phyloP scores from a whole-genome alignment of 164 flowering plant species.

The Tetrastigma voinierianum region DNA sequence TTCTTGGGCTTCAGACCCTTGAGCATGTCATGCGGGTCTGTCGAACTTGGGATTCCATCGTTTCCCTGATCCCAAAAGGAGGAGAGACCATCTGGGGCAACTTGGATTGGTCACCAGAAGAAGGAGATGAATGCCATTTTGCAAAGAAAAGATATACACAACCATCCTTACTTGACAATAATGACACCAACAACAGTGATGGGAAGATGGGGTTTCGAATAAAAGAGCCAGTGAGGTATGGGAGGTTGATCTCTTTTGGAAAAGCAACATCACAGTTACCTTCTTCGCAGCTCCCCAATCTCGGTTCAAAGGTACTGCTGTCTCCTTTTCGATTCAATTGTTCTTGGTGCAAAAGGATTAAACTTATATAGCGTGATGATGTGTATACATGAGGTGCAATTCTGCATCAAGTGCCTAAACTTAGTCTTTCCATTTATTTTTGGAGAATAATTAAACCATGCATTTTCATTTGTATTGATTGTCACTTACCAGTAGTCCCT shows the following conservation, averaged over 20 bases:
- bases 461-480: no score
- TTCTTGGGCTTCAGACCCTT: conserved; percentile 57
- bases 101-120: conserved; percentile 81
- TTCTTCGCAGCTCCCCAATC: conserved; percentile 41
- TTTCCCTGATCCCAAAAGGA: conserved; percentile 77
- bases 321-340: neutral
- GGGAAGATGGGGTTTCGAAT: conserved; percentile 25
- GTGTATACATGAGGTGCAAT: no score
- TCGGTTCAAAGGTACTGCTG: conserved; percentile 33
- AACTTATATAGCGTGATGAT: no score
- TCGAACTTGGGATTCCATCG: conserved; percentile 75
- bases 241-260: conserved; percentile 76
- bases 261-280: conserved; percentile 48
- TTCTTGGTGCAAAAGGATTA: no score
- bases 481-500: no score
- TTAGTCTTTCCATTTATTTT: no score
- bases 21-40: conserved; percentile 56
- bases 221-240: conserved; percentile 44
- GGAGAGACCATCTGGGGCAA: conserved; percentile 85
- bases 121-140: conserved; percentile 41
- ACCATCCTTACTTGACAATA: conserved; percentile 13
- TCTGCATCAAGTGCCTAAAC: no score
- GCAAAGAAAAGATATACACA: conserved; percentile 23
- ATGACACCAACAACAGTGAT: conserved; percentile 30
- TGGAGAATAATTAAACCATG: no score